Conservation (phyloP, 352 stramenopile genomes). For the Globisporangium abappressorium region DNA sequence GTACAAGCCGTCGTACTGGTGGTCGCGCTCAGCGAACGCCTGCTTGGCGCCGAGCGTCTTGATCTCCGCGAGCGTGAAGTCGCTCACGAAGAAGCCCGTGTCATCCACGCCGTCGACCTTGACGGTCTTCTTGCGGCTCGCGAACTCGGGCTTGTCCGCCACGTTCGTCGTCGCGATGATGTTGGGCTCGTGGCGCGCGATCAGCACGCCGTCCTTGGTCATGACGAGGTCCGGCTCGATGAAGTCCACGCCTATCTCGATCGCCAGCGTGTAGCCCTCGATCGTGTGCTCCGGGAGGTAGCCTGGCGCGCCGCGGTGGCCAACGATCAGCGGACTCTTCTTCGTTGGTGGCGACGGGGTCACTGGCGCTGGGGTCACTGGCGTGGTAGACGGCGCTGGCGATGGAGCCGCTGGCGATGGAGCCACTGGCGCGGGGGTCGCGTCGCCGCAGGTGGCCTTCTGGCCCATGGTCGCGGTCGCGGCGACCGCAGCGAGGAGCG, state of each 20-base stretch:
- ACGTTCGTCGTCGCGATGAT: constrained; percentile 90
- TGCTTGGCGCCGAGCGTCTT: constrained; percentile 84
- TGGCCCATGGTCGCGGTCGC: constrained; percentile 25
- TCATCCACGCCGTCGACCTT: constrained; percentile 53
- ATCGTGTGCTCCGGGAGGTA: constrained; percentile 92
- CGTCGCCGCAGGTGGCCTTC: constrained; percentile 24
- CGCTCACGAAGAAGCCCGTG: constrained; percentile 83
- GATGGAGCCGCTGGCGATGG: constrained; percentile 15
- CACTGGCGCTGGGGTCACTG: constrained; percentile 5
- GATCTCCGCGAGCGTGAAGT: constrained; percentile 91
- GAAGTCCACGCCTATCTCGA: constrained; percentile 88
- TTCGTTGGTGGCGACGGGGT: constrained; percentile 16
- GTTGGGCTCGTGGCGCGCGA: constrained; percentile 87
- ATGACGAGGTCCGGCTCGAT: constrained; percentile 91
- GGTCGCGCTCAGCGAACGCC: constrained; percentile 69
- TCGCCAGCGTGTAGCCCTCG: constrained; percentile 84
- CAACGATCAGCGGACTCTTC: constrained; percentile 59
- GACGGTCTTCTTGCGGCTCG: constrained; percentile 52
- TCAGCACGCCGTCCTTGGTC: constrained; percentile 80
- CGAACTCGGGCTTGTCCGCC: constrained; percentile 66
- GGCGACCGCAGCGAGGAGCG: constrained; percentile 27
- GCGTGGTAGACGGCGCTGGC: neutral
- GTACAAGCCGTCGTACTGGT: constrained; percentile 82
- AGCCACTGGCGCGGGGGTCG: constrained; percentile 23
- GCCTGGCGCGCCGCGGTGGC: constrained; percentile 84